Percentiles rank a stretch among this genome's conserved stretches.
phyloP scores from a whole-genome alignment of 139 green algal genomes.

The Chlorella sp. region DNA sequence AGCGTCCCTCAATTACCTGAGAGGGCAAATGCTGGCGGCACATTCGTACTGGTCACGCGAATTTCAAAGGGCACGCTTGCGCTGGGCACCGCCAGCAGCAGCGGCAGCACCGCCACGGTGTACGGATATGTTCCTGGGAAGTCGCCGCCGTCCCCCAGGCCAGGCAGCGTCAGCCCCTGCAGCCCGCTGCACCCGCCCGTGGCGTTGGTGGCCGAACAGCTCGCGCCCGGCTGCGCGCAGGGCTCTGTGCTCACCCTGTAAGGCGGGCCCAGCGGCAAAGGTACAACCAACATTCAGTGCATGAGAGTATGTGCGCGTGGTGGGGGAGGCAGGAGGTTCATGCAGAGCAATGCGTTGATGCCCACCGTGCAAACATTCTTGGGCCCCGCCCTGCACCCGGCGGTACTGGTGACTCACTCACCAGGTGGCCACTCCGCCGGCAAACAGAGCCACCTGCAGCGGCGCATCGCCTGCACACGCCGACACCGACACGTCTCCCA shows the following conservation, averaged over 20 bases:
- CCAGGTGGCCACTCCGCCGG: not conserved
- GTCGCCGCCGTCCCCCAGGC: not conserved
- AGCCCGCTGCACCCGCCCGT: not conserved
- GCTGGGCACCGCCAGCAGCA: not conserved
- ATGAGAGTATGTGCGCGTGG: no score
- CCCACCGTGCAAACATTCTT: not conserved
- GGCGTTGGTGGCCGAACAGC: not conserved
- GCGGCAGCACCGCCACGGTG: not conserved
- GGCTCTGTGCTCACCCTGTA: constrained; percentile 4
- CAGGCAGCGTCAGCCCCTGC: not conserved
- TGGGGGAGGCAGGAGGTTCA: no score
- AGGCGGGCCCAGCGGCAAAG: not conserved
- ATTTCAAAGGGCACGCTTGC: no score
- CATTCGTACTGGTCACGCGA: no score
- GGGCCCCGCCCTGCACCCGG: no score
- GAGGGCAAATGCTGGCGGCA: no score
- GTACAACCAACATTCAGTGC: no score
- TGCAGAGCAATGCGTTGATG: not conserved
- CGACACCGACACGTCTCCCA: not conserved
- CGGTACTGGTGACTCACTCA: not conserved
- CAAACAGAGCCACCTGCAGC: constrained; percentile 8
- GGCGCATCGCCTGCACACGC: not conserved
- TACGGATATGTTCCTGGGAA: not conserved
- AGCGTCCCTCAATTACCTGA: no score
- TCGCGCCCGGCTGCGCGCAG: not conserved